Evolutionary conservation across 2,329 filamentous ascomycete genomes (phyloP), one percentile per base, ranked within the genome.

Genomic region (Albifimbria verrucaria): DNA sequence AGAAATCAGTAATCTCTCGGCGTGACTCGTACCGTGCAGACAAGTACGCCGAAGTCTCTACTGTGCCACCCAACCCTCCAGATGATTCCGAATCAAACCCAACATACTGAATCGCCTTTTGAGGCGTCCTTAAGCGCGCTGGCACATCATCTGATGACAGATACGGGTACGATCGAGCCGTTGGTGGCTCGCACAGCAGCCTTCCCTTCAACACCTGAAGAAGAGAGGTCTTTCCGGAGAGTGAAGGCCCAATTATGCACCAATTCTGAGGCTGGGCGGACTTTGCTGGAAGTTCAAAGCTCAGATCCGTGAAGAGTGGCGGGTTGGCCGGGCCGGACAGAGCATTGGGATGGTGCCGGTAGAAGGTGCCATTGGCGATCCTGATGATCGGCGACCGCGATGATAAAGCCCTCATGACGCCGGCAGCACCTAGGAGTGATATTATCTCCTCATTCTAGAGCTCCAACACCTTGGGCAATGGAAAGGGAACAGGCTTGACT

Each of bases 11-110:
- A 51, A 85, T 86, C 71, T 97, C 93, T 26, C 90, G 81, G 36
- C 88, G 78, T 54, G 89, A 92, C 76, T 99, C 94, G 68, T 97
- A 99, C 39, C 94, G 81, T 17, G 92, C 92, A 54, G 90, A 92
- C 18, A 97, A 74, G 67, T 97, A 97, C 4, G 91, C 87, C 20
- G 89, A 88, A n/a, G 83, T 78, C 0, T 81, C 79, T 6, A 78
- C 77, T n/a, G 75, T 74, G 2, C 80, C 78, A 2, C 80, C 78
- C 6, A 81, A 73, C 0, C 66, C 63, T 15, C 82, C 72, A 48
- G 77, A 79, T 23, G 84, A 80, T 60, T 92, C 89, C 2, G 84
- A 85, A 64, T 91, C 89, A 65, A 97, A 97, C 0, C 94, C 93
- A 10, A 97, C 92, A 75, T 96, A 93, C 61, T 87, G 86, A 53